Evolutionary conservation across 495 filamentous ascomycete genomes (phyloP).

Genomic region (Paragyromitra xinjiangensis): DNA sequence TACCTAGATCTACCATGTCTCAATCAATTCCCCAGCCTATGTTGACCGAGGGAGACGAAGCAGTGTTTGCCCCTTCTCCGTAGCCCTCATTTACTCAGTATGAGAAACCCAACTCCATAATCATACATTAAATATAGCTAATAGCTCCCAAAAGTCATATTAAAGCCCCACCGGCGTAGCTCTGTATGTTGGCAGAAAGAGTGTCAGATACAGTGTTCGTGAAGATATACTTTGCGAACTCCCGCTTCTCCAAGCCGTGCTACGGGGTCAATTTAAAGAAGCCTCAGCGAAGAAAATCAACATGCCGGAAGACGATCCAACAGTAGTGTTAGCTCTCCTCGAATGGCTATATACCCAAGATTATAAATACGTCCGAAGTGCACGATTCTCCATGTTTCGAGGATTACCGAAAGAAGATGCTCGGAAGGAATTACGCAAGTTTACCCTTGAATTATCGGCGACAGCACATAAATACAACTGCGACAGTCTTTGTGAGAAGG

Average conservation of each 20-base stretch:
- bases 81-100: background rate
- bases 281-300: background rate
- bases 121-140: background rate
- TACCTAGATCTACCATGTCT: background rate
- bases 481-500: background rate
- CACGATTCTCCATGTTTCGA: background rate
- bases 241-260: background rate
- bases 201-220: background rate
- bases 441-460: background rate
- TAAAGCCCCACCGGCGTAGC: background rate
- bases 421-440: background rate
- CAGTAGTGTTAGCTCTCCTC: background rate
- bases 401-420: background rate
- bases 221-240: conserved; percentile 5
- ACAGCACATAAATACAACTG: background rate
- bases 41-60: background rate
- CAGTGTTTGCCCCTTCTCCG: background rate
- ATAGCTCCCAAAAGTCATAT: background rate
- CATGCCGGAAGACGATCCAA: background rate
- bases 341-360: background rate
- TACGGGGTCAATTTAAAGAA: background rate
- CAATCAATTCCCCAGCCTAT: background rate
- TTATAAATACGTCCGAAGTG: background rate
- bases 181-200: background rate
- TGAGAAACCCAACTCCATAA: background rate